Percentiles rank a stretch among this genome's conserved stretches.
Conservation (phyloP, 2,329 filamentous ascomycete species). For the Fusarium circinatum region DNA sequence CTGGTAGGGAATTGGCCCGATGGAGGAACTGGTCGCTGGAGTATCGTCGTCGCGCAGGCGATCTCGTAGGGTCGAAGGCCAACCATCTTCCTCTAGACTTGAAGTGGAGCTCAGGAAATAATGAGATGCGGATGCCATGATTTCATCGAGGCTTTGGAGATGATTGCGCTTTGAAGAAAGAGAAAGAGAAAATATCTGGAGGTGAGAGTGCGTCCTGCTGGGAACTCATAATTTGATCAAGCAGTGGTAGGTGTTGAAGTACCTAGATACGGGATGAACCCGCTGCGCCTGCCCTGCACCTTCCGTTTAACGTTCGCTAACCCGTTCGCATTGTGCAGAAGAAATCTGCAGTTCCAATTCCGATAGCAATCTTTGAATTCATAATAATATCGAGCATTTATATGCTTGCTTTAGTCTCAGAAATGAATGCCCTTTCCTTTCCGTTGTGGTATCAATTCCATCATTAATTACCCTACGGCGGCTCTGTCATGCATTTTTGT, state of each 20-base stretch:
- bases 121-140: background rate
- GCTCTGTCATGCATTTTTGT: conserved; percentile 3
- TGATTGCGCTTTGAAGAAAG: background rate
- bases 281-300: rapidly evolving
- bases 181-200: no score
- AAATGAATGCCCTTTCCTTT: no score
- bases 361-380: background rate
- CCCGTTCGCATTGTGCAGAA: background rate
- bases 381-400: background rate
- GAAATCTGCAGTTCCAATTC: background rate
- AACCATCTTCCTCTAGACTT: conserved; percentile 5
- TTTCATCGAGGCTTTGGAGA: background rate
- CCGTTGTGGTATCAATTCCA: background rate
- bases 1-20: background rate
- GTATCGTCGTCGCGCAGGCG: conserved; percentile 43
- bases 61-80: conserved; percentile 43
- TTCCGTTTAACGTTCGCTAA: background rate
- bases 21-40: background rate
- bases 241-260: background rate
- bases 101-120: conserved; percentile 11
- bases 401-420: background rate
- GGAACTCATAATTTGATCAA: background rate
- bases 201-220: no score
- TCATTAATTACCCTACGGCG: background rate
- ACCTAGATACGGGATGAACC: background rate